Percentiles rank a stretch among this genome's conserved stretches.
phyloP scores from a whole-genome alignment of 768 basidiomycete genomes.

The Phaeolepiota aurea region DNA sequence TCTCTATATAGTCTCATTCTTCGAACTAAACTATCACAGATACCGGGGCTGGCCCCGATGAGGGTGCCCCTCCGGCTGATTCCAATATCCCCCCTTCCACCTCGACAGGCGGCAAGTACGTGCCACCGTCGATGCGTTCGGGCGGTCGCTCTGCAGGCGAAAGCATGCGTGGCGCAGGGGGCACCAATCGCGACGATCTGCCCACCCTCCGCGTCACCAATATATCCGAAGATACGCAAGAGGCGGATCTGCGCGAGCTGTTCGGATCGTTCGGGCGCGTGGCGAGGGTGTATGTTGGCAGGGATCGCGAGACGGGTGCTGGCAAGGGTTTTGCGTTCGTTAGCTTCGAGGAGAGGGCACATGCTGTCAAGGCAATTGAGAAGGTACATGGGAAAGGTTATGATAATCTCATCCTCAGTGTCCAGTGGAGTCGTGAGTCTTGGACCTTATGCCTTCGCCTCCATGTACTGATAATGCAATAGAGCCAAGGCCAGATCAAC shows the following conservation, averaged over 20 bases:
- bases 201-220: constrained; percentile 97
- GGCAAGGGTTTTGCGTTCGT: constrained; percentile 98
- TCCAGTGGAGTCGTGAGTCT: constrained; percentile 54
- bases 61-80: constrained; percentile 26
- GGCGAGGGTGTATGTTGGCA: constrained; percentile 86
- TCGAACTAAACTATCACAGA: constrained; percentile 13
- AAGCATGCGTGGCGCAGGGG: constrained; percentile 55
- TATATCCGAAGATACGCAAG: constrained; percentile 90
- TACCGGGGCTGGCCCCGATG: constrained; percentile 20
- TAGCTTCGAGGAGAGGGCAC: constrained; percentile 76
- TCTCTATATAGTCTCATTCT: no score
- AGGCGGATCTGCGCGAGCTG: constrained; percentile 87
- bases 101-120: constrained; percentile 71
- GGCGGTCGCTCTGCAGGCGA: constrained; percentile 61
- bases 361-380: constrained; percentile 83
- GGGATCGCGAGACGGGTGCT: constrained; percentile 88
- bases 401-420: constrained; percentile 77
- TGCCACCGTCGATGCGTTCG: constrained; percentile 87
- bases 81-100: constrained; percentile 26
- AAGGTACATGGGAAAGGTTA: constrained; percentile 91
- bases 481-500: constrained; percentile 37
- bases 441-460: neutral
- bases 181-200: constrained; percentile 74
- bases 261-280: constrained; percentile 84
- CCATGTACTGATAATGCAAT: constrained; percentile 4